Percentiles rank a stretch among this genome's conserved stretches.
Conservation (phyloP, 495 filamentous ascomycete species). For the Neurospora hispaniola region DNA sequence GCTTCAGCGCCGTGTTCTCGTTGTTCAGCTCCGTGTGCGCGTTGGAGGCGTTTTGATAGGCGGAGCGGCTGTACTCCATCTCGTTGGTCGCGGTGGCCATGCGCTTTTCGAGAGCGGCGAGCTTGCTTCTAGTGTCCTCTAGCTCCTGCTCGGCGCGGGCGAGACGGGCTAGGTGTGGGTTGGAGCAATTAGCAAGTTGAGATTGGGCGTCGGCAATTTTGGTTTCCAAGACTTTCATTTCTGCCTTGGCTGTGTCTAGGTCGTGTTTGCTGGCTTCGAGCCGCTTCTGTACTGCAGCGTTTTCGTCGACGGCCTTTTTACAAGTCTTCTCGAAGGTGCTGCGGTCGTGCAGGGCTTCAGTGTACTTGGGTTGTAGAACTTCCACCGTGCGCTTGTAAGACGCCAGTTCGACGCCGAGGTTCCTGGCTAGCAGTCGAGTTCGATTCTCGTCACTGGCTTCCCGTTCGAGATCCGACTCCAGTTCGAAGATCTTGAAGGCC, state of each 20-base stretch:
- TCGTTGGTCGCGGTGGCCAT: slow-evolving; percentile 28
- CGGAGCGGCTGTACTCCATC: slow-evolving; percentile 47
- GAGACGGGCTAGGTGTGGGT: slow-evolving; percentile 39
- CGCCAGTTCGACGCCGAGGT: slow-evolving; percentile 20
- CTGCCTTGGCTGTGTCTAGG: slow-evolving; percentile 36
- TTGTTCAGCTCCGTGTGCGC: slow-evolving; percentile 36
- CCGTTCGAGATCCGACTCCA: slow-evolving; percentile 17
- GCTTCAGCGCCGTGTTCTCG: slow-evolving; percentile 41
- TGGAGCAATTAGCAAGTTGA: slow-evolving; percentile 34
- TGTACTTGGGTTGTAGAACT: slow-evolving; percentile 21
- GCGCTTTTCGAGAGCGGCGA: slow-evolving; percentile 36
- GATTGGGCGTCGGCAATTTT: slow-evolving; percentile 40
- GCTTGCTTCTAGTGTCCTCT: slow-evolving; percentile 15
- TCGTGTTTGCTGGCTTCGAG: slow-evolving; percentile 35
- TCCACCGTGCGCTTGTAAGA: slow-evolving; percentile 18
- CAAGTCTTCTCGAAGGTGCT: slow-evolving; percentile 24
- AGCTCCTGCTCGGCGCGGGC: slow-evolving; percentile 32
- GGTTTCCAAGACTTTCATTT: slow-evolving; percentile 34
- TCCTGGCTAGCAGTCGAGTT: slow-evolving; percentile 19
- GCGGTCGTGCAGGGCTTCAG: slow-evolving; percentile 29
- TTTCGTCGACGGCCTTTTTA: slow-evolving; percentile 18
- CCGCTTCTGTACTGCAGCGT: slow-evolving; percentile 5
- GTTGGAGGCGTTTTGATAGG: slow-evolving; percentile 55
- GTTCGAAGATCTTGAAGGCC: slow-evolving; percentile 21
- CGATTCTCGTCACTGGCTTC: slow-evolving; percentile 14